Evolutionary conservation across 2,329 filamentous ascomycete genomes (phyloP).

Genomic region (Pseudocercospora musae): DNA sequence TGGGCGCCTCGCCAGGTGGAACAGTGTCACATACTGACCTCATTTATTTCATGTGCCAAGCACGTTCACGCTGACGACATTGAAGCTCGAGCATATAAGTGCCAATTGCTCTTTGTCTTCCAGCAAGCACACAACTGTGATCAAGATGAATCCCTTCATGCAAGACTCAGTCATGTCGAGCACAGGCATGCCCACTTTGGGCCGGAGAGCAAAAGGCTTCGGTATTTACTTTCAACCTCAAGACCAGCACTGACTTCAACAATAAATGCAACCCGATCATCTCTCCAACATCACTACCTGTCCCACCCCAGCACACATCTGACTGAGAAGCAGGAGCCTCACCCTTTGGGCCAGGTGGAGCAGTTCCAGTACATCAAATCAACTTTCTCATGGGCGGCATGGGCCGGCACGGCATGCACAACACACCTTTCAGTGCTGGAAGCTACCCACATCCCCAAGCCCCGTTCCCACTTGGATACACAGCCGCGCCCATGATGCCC

Average conservation of each 20-base stretch:
- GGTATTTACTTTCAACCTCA: slow-evolving; percentile 4
- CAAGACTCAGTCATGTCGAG: slow-evolving; percentile 5
- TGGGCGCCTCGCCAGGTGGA: background rate
- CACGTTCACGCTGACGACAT: background rate
- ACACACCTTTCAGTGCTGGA: slow-evolving; percentile 15
- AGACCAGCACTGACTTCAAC: background rate
- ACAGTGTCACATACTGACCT: background rate
- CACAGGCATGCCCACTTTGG: slow-evolving; percentile 13
- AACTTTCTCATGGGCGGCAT: slow-evolving; percentile 17
- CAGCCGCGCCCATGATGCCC: slow-evolving; percentile 1
- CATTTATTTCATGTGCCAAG: background rate
- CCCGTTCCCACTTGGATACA: slow-evolving; percentile 10
- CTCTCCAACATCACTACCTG: background rate
- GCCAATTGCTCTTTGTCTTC: background rate
- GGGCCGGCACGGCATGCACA: slow-evolving; percentile 8
- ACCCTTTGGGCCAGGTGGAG: slow-evolving; percentile 12
- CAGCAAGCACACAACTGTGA: background rate
- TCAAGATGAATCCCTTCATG: slow-evolving; percentile 2
- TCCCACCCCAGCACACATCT: background rate
- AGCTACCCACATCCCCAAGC: slow-evolving; percentile 17
- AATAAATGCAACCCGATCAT: background rate
- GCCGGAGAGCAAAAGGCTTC: slow-evolving; percentile 11
- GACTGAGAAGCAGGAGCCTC: slow-evolving; percentile 9
- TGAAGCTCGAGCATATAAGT: background rate
- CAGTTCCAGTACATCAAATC: slow-evolving; percentile 20